phyloP scores from a whole-genome alignment of 768 basidiomycete genomes.

The Lyophyllum shimeji region DNA sequence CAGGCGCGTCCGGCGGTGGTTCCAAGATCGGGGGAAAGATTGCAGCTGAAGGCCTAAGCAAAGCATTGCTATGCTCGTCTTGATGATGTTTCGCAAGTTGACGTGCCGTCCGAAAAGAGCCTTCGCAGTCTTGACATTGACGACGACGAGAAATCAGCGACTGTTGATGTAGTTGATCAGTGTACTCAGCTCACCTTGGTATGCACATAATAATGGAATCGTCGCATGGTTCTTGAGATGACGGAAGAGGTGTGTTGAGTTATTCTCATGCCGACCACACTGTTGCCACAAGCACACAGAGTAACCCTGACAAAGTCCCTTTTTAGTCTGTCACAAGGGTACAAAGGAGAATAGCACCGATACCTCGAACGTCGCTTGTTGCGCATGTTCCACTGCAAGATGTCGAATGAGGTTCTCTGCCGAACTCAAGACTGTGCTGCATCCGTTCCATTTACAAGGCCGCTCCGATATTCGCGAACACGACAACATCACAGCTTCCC shows the following conservation, averaged over 20 bases:
- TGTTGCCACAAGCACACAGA: conserved; percentile 56
- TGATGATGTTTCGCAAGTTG: conserved; percentile 53
- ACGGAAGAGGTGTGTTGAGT: conserved; percentile 32
- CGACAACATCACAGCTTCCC: conserved; percentile 44
- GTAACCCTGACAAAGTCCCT: conserved; percentile 12
- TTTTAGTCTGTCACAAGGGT: neutral
- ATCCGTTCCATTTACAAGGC: conserved; percentile 61
- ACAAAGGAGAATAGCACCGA: neutral
- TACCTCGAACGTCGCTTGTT: conserved; percentile 10
- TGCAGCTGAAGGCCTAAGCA: conserved; percentile 35
- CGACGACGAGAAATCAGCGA: neutral
- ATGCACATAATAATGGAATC: conserved; percentile 43
- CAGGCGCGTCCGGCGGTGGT: conserved; percentile 37
- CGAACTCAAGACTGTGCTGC: conserved; percentile 56
- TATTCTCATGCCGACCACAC: conserved; percentile 47
- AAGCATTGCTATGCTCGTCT: conserved; percentile 32
- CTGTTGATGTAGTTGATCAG: neutral
- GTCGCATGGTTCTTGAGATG: conserved; percentile 59
- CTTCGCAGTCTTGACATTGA: conserved; percentile 47
- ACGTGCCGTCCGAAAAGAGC: conserved; percentile 43
- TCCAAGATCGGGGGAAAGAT: conserved; percentile 27
- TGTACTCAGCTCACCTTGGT: conserved; percentile 42
- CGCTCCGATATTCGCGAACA: conserved; percentile 45
- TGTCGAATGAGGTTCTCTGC: conserved; percentile 49
- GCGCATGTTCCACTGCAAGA: conserved; percentile 27